Conservation (phyloP, 2,329 filamentous ascomycete species). For the Knufia fluminis region DNA sequence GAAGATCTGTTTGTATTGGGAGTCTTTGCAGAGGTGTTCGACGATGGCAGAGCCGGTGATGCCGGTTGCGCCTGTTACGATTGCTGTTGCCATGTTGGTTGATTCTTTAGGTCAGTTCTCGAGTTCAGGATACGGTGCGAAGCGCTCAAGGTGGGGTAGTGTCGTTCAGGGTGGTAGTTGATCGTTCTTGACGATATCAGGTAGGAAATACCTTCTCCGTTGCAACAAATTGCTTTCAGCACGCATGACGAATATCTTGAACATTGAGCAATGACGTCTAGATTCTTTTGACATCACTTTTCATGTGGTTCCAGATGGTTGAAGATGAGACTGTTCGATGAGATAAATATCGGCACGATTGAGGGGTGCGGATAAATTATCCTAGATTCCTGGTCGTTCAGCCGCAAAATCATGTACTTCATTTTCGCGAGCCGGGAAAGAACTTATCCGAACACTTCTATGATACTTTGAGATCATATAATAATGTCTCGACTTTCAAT, state of each 20-base stretch:
- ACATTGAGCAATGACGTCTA: background rate
- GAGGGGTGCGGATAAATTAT: background rate
- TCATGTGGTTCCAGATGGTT: background rate
- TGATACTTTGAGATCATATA: too few relatives aligned
- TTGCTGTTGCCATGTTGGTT: slow-evolving; percentile 7
- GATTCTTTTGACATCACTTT: background rate
- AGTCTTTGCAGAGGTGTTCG: slow-evolving; percentile 25
- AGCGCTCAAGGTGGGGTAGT: background rate
- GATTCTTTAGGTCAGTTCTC: background rate
- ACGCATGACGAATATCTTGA: background rate
- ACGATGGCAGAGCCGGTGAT: slow-evolving; percentile 33
- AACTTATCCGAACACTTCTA: background rate
- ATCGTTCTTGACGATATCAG: background rate
- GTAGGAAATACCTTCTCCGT: background rate
- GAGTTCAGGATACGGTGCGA: background rate
- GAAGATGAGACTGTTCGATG: background rate
- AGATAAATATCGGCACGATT: background rate
- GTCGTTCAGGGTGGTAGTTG: background rate
- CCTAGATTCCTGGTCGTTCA: background rate
- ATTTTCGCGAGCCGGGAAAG: background rate
- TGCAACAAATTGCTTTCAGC: background rate
- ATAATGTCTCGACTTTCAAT: too few relatives aligned
- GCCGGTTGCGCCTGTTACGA: slow-evolving; percentile 28
- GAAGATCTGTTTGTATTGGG: slow-evolving; percentile 7
- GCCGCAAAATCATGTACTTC: background rate